A percentile compares a stretch with the other conserved stretches of the same genome.
Evolutionary conservation across 768 basidiomycete genomes (phyloP).

Genomic region (Lentinula sp.): DNA sequence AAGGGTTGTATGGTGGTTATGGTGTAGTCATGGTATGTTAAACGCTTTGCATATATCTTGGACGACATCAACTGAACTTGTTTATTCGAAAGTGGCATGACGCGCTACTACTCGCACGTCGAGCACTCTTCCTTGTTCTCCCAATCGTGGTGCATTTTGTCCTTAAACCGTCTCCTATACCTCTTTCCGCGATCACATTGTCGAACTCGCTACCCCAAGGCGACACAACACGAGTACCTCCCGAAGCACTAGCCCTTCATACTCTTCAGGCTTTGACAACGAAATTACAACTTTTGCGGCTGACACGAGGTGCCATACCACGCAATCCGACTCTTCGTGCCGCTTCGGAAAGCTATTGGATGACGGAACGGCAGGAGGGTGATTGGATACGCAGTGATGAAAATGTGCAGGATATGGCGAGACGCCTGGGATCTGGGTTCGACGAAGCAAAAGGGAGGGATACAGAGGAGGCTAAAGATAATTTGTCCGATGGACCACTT

Average conservation of each 20-base stretch:
- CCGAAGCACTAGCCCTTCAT: constrained; percentile 24
- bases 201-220: constrained; percentile 10
- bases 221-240: constrained; percentile 18
- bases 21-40: constrained; percentile 28
- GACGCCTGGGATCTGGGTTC: not conserved
- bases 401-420: constrained; percentile 23
- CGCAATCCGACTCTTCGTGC: constrained; percentile 42
- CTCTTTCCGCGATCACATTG: constrained; percentile 15
- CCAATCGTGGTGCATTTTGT: constrained; percentile 42
- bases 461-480: not conserved
- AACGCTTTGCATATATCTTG: not conserved
- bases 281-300: constrained; percentile 49
- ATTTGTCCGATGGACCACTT: not conserved
- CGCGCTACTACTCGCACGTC: constrained; percentile 45
- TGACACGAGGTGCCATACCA: constrained; percentile 50
- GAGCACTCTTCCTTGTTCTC: constrained; percentile 50
- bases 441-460: not conserved
- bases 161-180: constrained; percentile 29
- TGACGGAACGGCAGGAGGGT: constrained; percentile 46
- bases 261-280: constrained; percentile 32
- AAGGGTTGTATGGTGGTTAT: not conserved
- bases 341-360: constrained; percentile 52
- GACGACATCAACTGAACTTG: not conserved
- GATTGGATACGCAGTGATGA: constrained; percentile 41
- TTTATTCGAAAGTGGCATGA: constrained; percentile 55